Conservation (phyloP, 2,329 filamentous ascomycete genomes). For the Microthyrium microscopicum region DNA sequence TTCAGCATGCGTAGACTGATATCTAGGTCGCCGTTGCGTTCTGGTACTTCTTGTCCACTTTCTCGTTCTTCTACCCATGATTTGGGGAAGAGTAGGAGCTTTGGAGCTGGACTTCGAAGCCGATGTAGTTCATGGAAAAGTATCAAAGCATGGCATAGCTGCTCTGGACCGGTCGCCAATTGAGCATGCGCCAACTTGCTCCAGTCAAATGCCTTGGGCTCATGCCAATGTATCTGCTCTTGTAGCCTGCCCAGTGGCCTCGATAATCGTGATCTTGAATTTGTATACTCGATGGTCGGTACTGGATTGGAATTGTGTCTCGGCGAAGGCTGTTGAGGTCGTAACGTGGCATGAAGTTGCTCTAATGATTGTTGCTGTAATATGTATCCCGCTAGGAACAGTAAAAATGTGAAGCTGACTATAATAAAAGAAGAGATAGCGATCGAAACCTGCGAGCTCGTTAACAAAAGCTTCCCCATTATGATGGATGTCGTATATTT, state of each 20-base stretch:
- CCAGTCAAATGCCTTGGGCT: conserved; percentile 25
- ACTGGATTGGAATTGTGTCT: conserved; percentile 3
- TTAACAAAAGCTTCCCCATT: too few species aligned
- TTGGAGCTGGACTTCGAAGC: conserved; percentile 27
- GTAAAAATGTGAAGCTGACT: conserved; percentile 57
- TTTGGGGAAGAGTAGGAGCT: conserved; percentile 29
- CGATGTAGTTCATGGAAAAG: conserved; percentile 29
- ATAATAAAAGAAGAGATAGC: too few species aligned
- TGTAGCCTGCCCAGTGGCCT: conserved; percentile 5
- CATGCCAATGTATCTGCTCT: conserved; percentile 1
- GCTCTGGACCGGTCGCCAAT: conserved; percentile 26
- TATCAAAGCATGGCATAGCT: conserved; percentile 34
- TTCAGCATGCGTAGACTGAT: conserved; percentile 27
- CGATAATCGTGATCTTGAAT: conserved; percentile 2
- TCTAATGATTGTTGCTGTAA: conserved; percentile 75
- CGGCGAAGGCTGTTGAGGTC: conserved; percentile 4
- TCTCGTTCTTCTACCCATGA: conserved; percentile 19
- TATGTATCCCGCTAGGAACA: conserved; percentile 77
- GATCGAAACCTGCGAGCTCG: too few species aligned
- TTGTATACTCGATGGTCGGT: background rate
- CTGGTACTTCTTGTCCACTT: conserved; percentile 22
- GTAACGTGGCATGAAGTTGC: conserved; percentile 46
- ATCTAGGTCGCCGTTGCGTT: conserved; percentile 25
- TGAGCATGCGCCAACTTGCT: conserved; percentile 30
- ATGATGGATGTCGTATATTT: too few species aligned